Conservation (phyloP, 352 stramenopile species). For the Phytopythium ostracodes region DNA sequence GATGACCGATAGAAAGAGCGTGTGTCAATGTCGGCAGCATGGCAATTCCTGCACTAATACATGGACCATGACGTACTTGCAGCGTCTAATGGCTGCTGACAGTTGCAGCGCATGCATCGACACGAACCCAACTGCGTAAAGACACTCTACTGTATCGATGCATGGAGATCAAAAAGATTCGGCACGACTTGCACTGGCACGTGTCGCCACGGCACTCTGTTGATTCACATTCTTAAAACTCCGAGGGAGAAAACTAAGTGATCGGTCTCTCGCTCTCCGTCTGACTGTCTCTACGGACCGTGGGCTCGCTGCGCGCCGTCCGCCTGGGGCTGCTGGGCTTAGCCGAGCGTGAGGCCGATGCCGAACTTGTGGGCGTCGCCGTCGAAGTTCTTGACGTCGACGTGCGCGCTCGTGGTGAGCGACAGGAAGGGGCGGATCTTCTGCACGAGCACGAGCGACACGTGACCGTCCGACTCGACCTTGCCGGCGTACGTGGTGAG, state of each 20-base stretch:
- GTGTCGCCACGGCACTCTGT: background rate
- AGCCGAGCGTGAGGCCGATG: slow-evolving; percentile 84
- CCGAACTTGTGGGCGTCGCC: slow-evolving; percentile 90
- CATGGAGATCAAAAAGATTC: background rate
- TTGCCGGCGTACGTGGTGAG: slow-evolving; percentile 84
- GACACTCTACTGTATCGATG: no score
- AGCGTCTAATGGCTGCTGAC: no score
- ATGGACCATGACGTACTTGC: background rate
- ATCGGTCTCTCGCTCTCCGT: background rate
- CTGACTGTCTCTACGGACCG: slow-evolving; percentile 3
- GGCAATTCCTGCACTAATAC: background rate
- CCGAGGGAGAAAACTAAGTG: background rate
- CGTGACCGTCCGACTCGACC: slow-evolving; percentile 83
- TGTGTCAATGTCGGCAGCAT: no score
- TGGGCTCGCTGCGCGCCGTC: background rate
- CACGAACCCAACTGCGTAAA: no score
- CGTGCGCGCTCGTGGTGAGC: slow-evolving; percentile 81
- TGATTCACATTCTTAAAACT: slow-evolving; percentile 1
- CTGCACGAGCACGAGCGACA: slow-evolving; percentile 81
- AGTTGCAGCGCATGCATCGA: background rate
- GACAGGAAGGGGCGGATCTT: slow-evolving; percentile 85
- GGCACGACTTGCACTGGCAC: background rate
- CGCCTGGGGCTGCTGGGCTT: slow-evolving; percentile 17
- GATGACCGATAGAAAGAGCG: no score
- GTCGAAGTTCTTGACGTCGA: slow-evolving; percentile 91